Evolutionary conservation across 768 basidiomycete genomes (phyloP).

Genomic region (Ramaria rubella): DNA sequence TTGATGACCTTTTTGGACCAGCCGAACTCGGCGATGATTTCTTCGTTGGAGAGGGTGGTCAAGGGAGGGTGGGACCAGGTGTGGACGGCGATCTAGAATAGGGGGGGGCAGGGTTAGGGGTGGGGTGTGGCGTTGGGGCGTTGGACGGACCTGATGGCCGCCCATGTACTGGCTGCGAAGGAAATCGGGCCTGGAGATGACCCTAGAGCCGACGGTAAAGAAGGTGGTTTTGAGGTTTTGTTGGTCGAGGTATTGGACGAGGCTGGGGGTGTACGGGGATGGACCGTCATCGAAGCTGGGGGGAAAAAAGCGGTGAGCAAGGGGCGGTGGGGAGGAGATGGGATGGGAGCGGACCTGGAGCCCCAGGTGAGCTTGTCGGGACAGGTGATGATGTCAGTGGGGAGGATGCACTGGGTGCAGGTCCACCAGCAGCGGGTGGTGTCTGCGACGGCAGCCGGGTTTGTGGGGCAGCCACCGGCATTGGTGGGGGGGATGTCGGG

Average conservation of each 20-base stretch:
- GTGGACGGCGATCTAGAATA: slow-evolving; percentile 47
- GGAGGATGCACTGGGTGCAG: slow-evolving; percentile 61
- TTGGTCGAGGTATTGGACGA: slow-evolving; percentile 63
- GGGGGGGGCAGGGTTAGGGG: background rate
- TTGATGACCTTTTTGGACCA: slow-evolving; percentile 84
- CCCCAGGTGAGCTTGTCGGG: slow-evolving; percentile 57
- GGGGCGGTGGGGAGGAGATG: background rate
- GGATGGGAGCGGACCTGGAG: slow-evolving; percentile 31
- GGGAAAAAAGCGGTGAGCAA: background rate
- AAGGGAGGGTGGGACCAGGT: slow-evolving; percentile 69
- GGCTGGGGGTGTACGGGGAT: slow-evolving; percentile 63
- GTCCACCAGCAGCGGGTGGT: slow-evolving; percentile 71
- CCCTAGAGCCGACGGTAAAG: slow-evolving; percentile 82
- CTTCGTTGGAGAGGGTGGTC: slow-evolving; percentile 69
- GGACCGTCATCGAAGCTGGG: slow-evolving; percentile 73
- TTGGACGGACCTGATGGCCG: slow-evolving; percentile 52
- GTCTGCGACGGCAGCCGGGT: slow-evolving; percentile 48
- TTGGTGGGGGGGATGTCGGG: slow-evolving; percentile 44
- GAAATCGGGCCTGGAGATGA: slow-evolving; percentile 59
- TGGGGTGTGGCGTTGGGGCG: background rate
- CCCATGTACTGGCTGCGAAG: slow-evolving; percentile 70
- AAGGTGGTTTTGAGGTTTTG: slow-evolving; percentile 72
- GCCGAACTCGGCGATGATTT: slow-evolving; percentile 82
- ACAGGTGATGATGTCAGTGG: slow-evolving; percentile 70
- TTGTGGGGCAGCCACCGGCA: slow-evolving; percentile 47